Base-by-base conservation (phyloP, 2,329 filamentous ascomycete genomes). In the Daldinia sp. region DNA sequence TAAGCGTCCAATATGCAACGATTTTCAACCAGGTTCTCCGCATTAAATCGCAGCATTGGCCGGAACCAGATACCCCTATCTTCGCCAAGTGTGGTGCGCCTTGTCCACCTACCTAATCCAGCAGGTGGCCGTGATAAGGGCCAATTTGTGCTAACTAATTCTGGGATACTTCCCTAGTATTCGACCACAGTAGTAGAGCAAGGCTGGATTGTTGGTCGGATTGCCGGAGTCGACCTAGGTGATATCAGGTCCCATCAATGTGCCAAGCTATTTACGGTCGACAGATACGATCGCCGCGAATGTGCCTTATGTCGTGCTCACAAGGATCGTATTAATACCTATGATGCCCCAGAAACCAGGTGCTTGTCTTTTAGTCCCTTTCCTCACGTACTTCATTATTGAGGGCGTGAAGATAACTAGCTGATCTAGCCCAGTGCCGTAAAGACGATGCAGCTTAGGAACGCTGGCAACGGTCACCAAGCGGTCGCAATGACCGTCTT, bases 121-220 rank as follows among this genome's bases (percentile, higher is more conserved):
- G 74, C 66, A 74, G 74, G 74, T 75, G 68, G 41, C 20, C 63
- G 54, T 64, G 65, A 62, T 66, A 66, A 63, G 56, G 15, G n/a
- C 26, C 44, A 46, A 63, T 59, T 39, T 46, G 46, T 46, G 48
- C 51, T 65, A 65, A 63, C 66, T 72, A 58, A 55, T 67, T 57
- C 41, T 10, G 46, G 60, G 35, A 56, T 44, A 12, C 33, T 20
- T 60, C 41, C 50, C 50, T 55, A 54, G 51, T 55, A 48, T 54
- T 41, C 13, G 44, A 56, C 55, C 46, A 56, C n/a, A 28, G 48
- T 23, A 42, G 6, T 56, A 44, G 44, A 60, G 41, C 35, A 33
- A 65, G 30, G 41, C 41, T 46, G 48, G 26, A 51, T 33, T 4
- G 15, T 30, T 18, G 15, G 28, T 51, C 57, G 42, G 42, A 50